Conservation (phyloP, 306 rosid genomes). For the Glycyrrhiza uralensis region DNA sequence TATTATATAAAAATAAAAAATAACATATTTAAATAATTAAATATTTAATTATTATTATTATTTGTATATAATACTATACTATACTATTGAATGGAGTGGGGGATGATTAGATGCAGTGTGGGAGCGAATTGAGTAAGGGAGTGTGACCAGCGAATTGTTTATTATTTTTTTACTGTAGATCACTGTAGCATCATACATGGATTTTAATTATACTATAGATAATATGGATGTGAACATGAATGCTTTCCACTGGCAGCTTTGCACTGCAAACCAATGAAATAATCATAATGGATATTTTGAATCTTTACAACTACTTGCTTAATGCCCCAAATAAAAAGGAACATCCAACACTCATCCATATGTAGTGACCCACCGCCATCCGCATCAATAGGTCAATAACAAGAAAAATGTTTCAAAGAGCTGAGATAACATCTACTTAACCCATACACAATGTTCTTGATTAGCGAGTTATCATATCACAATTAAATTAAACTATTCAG, state of each 20-base stretch:
- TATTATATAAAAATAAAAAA: no score
- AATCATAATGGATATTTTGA: not conserved
- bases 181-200: no score
- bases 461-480: not conserved
- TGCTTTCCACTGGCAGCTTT: not conserved
- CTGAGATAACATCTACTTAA: not conserved
- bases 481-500: not conserved
- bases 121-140: no score
- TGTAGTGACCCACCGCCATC: constrained; percentile 12
- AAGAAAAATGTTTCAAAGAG: not conserved
- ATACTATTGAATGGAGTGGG: no score
- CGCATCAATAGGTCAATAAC: not conserved
- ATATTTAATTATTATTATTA: no score
- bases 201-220: no score
- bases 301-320: not conserved
- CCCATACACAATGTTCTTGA: not conserved
- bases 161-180: no score
- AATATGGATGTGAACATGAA: not conserved
- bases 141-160: no score
- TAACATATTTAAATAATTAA: no score
- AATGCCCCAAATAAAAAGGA: no score
- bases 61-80: no score
- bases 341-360: not conserved
- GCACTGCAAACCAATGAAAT: not conserved
- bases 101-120: no score